Percentiles rank a stretch among this genome's conserved stretches.
Evolutionary conservation across 2,329 filamentous ascomycete genomes (phyloP).

Genomic region (Penicillium brevicompactum): DNA sequence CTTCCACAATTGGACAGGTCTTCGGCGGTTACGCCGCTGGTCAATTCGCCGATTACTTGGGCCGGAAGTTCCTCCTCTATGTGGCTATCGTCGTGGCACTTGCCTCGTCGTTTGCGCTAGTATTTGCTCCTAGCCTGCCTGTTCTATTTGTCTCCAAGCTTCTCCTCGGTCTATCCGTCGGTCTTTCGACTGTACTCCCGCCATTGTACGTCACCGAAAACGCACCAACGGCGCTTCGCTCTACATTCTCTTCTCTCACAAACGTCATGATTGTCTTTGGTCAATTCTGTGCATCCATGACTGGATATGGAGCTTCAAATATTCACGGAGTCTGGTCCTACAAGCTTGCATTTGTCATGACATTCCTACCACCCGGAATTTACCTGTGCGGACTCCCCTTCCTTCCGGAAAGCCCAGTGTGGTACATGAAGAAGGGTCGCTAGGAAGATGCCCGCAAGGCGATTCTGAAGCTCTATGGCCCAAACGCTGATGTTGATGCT

Average conservation of each 20-base stretch:
- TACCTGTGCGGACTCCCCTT: slow-evolving; percentile 12
- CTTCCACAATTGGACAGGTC: slow-evolving; percentile 11
- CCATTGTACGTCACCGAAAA: slow-evolving; percentile 14
- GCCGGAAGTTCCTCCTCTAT: slow-evolving; percentile 7
- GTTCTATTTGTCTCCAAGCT: slow-evolving; percentile 11
- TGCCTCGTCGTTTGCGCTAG: slow-evolving; percentile 7
- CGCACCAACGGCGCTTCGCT: slow-evolving; percentile 10
- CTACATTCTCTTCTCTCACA: slow-evolving; percentile 8
- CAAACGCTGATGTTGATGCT: background rate
- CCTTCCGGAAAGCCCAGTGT: slow-evolving; percentile 11
- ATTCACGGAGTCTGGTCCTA: slow-evolving; percentile 8
- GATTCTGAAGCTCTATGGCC: slow-evolving; percentile 7
- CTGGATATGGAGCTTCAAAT: slow-evolving; percentile 8
- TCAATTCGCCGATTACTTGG: slow-evolving; percentile 9
- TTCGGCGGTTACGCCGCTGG: slow-evolving; percentile 12
- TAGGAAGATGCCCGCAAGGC: slow-evolving; percentile 9
- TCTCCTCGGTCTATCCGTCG: slow-evolving; percentile 8
- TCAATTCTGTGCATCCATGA: slow-evolving; percentile 9
- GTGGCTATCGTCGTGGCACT: slow-evolving; percentile 3
- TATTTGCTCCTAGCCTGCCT: slow-evolving; percentile 7
- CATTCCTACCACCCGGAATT: slow-evolving; percentile 3
- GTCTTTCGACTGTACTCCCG: slow-evolving; percentile 9
- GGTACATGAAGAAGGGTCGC: slow-evolving; percentile 12
- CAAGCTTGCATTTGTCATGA: slow-evolving; percentile 11
- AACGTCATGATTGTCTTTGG: slow-evolving; percentile 13